Evolutionary conservation across 805 yeast genomes (phyloP).

Genomic region (Pichia exigua): DNA sequence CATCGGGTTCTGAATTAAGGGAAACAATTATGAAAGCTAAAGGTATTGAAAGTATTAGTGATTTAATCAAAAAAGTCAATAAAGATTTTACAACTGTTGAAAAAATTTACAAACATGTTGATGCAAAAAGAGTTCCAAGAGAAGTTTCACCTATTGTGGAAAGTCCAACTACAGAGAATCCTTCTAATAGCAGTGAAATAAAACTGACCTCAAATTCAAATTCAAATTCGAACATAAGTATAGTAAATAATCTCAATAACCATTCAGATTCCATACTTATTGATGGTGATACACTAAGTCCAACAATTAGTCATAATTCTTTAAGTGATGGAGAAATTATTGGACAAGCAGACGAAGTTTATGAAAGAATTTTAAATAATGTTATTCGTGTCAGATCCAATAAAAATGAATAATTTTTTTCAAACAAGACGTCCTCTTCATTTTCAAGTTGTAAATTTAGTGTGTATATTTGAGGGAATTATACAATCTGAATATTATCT

Average conservation of each 20-base stretch:
- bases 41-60: slow-evolving; percentile 63
- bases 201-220: not conserved
- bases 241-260: not conserved
- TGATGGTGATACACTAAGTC: slow-evolving; percentile 16
- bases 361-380: slow-evolving; percentile 63
- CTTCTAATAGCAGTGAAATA: not conserved
- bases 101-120: slow-evolving; percentile 18
- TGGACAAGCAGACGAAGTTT: slow-evolving; percentile 57
- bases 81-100: slow-evolving; percentile 33
- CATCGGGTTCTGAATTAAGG: slow-evolving; percentile 47
- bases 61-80: slow-evolving; percentile 58
- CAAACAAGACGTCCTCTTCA: too few relatives aligned
- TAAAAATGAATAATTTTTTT: slow-evolving; percentile 10
- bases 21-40: slow-evolving; percentile 65
- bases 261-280: not conserved
- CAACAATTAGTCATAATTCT: slow-evolving; percentile 12
- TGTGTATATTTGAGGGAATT: not conserved
- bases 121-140: slow-evolving; percentile 4
- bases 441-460: not conserved
- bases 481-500: not conserved
- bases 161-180: not conserved
- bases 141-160: not conserved
- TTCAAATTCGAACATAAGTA: not conserved
- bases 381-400: slow-evolving; percentile 58
- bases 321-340: slow-evolving; percentile 14